Evolutionary conservation across 1,284 basidiomycete species (phyloP).

Genomic region (Pseudozyma sp.): DNA sequence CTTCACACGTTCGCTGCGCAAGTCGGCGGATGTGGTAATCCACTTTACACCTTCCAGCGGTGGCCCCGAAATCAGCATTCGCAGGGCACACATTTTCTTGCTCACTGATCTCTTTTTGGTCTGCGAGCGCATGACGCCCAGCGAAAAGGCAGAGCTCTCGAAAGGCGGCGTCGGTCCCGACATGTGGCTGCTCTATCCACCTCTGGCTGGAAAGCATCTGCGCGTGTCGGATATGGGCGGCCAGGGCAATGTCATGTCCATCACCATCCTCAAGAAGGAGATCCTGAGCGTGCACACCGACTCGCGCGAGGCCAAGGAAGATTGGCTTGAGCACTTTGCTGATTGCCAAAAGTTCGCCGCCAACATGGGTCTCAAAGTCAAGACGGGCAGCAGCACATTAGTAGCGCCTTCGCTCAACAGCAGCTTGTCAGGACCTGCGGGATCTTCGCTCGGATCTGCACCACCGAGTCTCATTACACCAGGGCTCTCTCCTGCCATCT

Average conservation of each 20-base stretch:
- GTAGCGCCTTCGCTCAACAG: slow-evolving; percentile 13
- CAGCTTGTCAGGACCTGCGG: slow-evolving; percentile 4
- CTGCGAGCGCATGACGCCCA: slow-evolving; percentile 70
- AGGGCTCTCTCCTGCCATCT: slow-evolving; percentile 56
- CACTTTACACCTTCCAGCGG: slow-evolving; percentile 79
- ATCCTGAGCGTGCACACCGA: slow-evolving; percentile 78
- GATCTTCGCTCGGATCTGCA: slow-evolving; percentile 9
- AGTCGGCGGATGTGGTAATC: slow-evolving; percentile 80
- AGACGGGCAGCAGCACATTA: slow-evolving; percentile 33
- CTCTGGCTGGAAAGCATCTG: slow-evolving; percentile 92
- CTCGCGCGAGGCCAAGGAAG: slow-evolving; percentile 76
- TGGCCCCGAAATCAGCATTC: slow-evolving; percentile 74
- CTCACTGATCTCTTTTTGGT: slow-evolving; percentile 92
- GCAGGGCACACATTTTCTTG: slow-evolving; percentile 85
- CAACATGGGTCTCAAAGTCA: slow-evolving; percentile 68
- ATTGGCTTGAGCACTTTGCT: slow-evolving; percentile 79
- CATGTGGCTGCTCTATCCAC: slow-evolving; percentile 95
- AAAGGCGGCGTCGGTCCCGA: slow-evolving; percentile 72
- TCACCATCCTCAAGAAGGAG: slow-evolving; percentile 91
- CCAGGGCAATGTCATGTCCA: slow-evolving; percentile 78
- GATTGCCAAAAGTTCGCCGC: slow-evolving; percentile 86
- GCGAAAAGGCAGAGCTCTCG: slow-evolving; percentile 44
- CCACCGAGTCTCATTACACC: slow-evolving; percentile 28
- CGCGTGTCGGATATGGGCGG: slow-evolving; percentile 71
- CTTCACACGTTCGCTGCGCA: slow-evolving; percentile 82